Evolutionary conservation across 1,284 basidiomycete species (phyloP).

Genomic region (Ceratobasidium papillatum): DNA sequence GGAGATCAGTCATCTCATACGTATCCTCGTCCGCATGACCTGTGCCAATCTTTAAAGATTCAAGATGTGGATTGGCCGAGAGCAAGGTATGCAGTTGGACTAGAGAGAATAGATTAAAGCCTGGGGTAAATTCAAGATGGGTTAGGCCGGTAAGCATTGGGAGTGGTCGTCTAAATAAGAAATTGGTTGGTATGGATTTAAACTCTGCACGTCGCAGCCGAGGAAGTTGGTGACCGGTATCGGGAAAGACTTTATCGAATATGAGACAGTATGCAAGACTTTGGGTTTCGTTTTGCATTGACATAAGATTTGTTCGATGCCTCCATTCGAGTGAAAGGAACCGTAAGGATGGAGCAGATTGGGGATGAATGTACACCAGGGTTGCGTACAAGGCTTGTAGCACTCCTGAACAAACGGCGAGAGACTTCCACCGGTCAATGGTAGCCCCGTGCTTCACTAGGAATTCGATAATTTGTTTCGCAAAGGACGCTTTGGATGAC

Average conservation of each 20-base stretch:
- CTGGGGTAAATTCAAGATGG: slow-evolving; percentile 3
- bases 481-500: neutral
- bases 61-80: neutral
- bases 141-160: slow-evolving; percentile 26
- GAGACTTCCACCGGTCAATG: slow-evolving; percentile 9
- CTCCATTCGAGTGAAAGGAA: slow-evolving; percentile 26
- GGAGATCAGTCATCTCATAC: neutral
- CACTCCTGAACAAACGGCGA: neutral
- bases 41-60: neutral
- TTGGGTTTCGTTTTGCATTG: neutral
- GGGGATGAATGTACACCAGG: slow-evolving; percentile 3
- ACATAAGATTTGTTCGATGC: neutral
- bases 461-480: neutral
- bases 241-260: no score
- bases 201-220: slow-evolving; percentile 2
- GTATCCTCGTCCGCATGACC: neutral
- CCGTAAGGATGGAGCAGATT: neutral
- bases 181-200: neutral
- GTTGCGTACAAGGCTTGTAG: neutral
- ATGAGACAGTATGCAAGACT: neutral
- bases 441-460: neutral
- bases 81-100: neutral
- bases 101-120: neutral
- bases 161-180: neutral
- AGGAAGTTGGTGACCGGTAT: neutral